Conservation (phyloP, 192 early-diverging fungal species). For the Coemansia nantahalensis region DNA sequence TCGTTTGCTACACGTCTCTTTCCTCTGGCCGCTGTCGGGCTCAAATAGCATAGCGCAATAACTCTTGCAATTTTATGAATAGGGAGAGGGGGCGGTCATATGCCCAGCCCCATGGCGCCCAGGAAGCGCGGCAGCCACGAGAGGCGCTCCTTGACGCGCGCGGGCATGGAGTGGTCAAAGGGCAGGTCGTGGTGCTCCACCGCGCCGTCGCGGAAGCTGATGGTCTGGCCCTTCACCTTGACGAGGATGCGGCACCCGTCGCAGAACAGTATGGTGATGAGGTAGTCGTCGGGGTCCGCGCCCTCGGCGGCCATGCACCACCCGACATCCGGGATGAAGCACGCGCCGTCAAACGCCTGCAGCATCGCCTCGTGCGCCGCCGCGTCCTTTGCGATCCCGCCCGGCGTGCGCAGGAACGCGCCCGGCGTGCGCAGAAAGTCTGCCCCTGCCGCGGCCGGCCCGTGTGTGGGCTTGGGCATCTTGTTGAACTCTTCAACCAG, state of each 20-base stretch:
- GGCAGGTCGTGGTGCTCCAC: constrained; percentile 28
- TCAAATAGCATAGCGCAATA: no score
- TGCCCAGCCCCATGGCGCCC: constrained; percentile 22
- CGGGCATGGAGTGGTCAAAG: constrained; percentile 29
- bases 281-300: constrained; percentile 12
- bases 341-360: constrained; percentile 18
- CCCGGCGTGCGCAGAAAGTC: constrained; percentile 17
- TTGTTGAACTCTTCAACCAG: constrained; percentile 40
- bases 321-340: constrained; percentile 47
- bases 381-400: background rate
- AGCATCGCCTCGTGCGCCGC: constrained; percentile 3
- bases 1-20: no score
- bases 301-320: constrained; percentile 48
- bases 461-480: background rate
- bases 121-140: constrained; percentile 36
- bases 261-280: constrained; percentile 37
- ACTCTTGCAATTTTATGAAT: no score
- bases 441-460: background rate
- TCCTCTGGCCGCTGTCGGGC: no score
- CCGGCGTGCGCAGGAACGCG: constrained; percentile 18
- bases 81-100: no score
- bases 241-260: constrained; percentile 48
- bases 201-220: constrained; percentile 14
- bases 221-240: constrained; percentile 18
- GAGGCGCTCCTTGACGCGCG: constrained; percentile 33